Conservation (phyloP, 2,329 filamentous ascomycete genomes). For the Fusarium irregulare region DNA sequence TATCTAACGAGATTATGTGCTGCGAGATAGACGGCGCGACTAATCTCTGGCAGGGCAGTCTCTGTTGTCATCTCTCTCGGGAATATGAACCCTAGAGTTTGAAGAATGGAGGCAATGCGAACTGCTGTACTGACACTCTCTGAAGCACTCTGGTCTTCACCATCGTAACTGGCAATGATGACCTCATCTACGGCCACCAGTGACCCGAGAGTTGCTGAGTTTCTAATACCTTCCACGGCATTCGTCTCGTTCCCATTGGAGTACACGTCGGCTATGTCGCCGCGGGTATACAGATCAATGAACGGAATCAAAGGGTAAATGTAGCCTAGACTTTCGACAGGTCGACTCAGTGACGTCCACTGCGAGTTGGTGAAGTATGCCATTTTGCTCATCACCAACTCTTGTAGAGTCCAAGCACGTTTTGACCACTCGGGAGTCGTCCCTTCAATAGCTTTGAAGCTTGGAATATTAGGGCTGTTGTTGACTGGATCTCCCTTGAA, state of each 20-base stretch:
- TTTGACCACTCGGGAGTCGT: not conserved
- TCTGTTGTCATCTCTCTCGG: not conserved
- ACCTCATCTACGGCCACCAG: not conserved
- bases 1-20: not conserved
- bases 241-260: not conserved
- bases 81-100: not conserved
- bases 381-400: constrained; percentile 9
- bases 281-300: not conserved
- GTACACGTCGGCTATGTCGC: not conserved
- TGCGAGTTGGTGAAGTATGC: constrained; percentile 1
- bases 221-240: not conserved
- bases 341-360: not conserved
- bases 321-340: constrained; percentile 1
- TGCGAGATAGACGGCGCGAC: not conserved
- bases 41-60: not conserved
- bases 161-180: not conserved
- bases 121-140: not conserved
- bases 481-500: not conserved
- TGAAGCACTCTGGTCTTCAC: too few relatives aligned
- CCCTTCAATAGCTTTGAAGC: not conserved
- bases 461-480: not conserved
- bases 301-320: not conserved
- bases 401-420: constrained; percentile 7
- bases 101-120: not conserved
- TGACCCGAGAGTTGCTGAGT: not conserved